A percentile compares a stretch with the other conserved stretches of the same genome.
These are phyloP conservation scores for Echinochloa phyllopogon DNA, from an alignment of 176 grass and related monocot species.

Conservation along the genomic window DNA sequence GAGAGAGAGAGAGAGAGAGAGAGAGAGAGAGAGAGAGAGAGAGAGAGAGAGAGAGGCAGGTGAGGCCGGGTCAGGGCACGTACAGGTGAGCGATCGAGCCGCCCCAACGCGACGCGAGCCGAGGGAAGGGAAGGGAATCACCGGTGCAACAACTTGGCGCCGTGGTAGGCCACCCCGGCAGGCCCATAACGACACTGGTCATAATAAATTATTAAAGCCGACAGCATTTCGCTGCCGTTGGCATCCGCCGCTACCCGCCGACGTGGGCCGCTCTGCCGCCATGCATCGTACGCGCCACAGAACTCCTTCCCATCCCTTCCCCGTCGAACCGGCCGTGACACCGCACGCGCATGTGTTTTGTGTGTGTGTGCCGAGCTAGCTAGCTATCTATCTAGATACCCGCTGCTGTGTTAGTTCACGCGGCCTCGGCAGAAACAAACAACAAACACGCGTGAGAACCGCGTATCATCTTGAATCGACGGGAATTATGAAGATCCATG, in stretches of 20 bases:
- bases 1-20: no score
- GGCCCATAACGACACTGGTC: slow-evolving; percentile 47
- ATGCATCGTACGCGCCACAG: slow-evolving; percentile 3
- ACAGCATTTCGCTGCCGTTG: slow-evolving; percentile 45
- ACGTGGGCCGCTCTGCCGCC: slow-evolving; percentile 57
- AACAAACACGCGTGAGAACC: neutral
- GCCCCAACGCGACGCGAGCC: neutral
- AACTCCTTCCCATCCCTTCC: no score
- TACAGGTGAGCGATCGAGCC: no score
- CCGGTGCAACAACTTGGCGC: slow-evolving; percentile 55
- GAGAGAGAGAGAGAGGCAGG: neutral
- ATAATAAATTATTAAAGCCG: slow-evolving; percentile 67
- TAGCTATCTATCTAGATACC: no score
- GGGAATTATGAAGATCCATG: neutral
- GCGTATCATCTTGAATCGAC: neutral
- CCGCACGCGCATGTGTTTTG: neutral
- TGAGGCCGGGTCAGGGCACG: neutral
- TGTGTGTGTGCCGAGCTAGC: neutral
- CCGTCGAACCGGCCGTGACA: neutral
- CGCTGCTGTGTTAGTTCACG: no score
- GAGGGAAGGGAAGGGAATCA: slow-evolving; percentile 37
- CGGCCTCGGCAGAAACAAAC: no score
- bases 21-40: no score
- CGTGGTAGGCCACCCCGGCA: slow-evolving; percentile 49
- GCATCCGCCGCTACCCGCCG: slow-evolving; percentile 38